phyloP scores from a whole-genome alignment of 768 basidiomycete genomes.

The Hydnum rufescens region DNA sequence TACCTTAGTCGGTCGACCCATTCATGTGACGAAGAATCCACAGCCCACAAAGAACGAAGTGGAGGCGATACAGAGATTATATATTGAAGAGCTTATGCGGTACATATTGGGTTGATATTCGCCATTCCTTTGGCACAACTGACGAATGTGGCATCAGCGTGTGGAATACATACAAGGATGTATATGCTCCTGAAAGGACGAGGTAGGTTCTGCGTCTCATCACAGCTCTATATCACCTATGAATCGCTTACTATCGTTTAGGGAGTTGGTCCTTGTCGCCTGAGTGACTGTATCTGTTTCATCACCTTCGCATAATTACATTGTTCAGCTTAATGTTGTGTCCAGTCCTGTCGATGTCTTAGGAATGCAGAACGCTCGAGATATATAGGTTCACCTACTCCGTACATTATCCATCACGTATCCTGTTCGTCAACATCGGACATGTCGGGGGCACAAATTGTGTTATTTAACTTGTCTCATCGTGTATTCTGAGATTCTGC shows the following conservation, averaged over 20 bases:
- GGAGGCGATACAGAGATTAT: slow-evolving; percentile 54
- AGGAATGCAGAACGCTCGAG: too few species aligned
- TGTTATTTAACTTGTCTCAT: too few species aligned
- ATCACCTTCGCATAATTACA: too few species aligned
- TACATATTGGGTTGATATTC: slow-evolving; percentile 19
- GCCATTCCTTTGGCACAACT: not conserved
- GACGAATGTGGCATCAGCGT: slow-evolving; percentile 32
- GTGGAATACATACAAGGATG: slow-evolving; percentile 91
- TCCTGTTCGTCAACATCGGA: too few species aligned
- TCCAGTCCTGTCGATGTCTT: too few species aligned
- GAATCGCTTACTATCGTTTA: not conserved
- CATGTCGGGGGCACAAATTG: too few species aligned
- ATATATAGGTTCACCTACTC: too few species aligned
- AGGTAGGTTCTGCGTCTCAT: slow-evolving; percentile 16
- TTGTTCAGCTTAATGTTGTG: too few species aligned
- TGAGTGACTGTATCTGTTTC: too few species aligned
- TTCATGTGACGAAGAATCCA: slow-evolving; percentile 53
- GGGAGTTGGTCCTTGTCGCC: not conserved
- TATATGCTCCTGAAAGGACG: slow-evolving; percentile 67
- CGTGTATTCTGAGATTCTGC: not conserved
- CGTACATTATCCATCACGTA: too few species aligned
- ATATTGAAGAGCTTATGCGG: slow-evolving; percentile 87
- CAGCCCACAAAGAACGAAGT: slow-evolving; percentile 72
- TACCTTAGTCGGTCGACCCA: slow-evolving; percentile 64
- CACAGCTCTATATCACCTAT: not conserved